Evolutionary conservation across 768 basidiomycete species (phyloP).

Genomic region (Serendipita sp.): DNA sequence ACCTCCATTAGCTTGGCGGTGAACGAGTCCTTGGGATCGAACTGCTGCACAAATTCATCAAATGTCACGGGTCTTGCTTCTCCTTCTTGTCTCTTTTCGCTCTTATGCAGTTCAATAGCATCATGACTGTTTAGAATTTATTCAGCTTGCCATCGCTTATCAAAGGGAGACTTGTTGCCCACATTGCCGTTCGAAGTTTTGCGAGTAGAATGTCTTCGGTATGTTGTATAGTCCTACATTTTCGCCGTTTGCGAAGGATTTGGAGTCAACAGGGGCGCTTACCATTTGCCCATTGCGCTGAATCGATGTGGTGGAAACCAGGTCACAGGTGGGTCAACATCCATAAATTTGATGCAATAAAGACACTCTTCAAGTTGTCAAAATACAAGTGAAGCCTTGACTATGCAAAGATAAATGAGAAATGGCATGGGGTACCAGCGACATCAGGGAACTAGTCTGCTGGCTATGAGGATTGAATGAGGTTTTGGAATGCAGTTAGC

Average conservation of each 20-base stretch:
- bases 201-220: neutral
- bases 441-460: neutral
- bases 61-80: slow-evolving; percentile 3
- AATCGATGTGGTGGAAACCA: neutral
- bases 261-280: neutral
- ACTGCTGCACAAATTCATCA: neutral
- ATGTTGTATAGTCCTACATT: neutral
- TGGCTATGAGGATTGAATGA: neutral
- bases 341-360: neutral
- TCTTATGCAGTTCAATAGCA: neutral
- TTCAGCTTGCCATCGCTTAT: neutral
- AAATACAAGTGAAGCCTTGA: neutral
- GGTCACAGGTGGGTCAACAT: neutral
- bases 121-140: neutral
- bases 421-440: neutral
- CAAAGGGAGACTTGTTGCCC: neutral
- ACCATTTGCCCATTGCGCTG: slow-evolving; percentile 1
- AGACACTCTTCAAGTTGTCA: neutral
- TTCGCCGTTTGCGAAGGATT: neutral
- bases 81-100: neutral
- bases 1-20: slow-evolving; percentile 3
- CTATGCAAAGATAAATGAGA: neutral
- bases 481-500: neutral
- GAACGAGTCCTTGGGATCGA: neutral
- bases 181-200: neutral